A percentile compares a stretch with the other conserved stretches of the same genome.
Evolutionary conservation across 495 filamentous ascomycete genomes (phyloP).

Genomic region (Penicillium ochrochloron): DNA sequence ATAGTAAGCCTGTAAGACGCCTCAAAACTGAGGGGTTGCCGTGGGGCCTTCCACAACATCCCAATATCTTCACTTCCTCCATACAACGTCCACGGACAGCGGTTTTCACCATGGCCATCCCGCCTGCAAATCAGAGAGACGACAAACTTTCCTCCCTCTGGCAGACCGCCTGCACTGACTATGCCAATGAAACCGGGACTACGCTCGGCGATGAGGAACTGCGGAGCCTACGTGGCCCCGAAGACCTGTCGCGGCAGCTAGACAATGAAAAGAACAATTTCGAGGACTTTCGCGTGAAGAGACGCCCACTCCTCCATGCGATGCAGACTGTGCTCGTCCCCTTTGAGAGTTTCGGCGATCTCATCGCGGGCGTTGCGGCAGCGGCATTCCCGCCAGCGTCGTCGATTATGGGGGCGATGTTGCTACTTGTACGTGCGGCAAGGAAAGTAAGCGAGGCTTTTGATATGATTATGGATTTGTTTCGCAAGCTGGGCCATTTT

Average conservation of each 20-base stretch:
- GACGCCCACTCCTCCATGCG: not conserved
- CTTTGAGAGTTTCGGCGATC: not conserved
- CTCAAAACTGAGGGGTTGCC: too few relatives aligned
- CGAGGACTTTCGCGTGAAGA: not conserved
- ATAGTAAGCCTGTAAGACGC: too few relatives aligned
- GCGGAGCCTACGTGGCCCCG: not conserved
- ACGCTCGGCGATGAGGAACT: not conserved
- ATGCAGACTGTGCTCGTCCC: not conserved
- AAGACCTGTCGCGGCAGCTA: not conserved
- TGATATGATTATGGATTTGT: not conserved
- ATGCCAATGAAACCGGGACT: not conserved
- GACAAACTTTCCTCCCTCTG: not conserved
- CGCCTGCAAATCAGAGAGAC: too few relatives aligned
- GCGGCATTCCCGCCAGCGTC: not conserved
- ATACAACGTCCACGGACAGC: too few relatives aligned
- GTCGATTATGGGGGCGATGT: not conserved
- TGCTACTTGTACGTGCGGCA: not conserved
- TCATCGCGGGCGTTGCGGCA: not conserved
- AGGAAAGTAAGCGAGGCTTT: not conserved
- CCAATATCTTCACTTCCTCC: too few relatives aligned
- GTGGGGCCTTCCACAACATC: too few relatives aligned
- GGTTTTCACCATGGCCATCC: too few relatives aligned
- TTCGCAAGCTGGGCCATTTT: not conserved
- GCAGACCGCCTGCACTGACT: not conserved
- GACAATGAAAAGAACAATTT: not conserved